These are phyloP conservation scores for Rhipidocladum racemiflorum DNA, from an alignment of 176 grass and related monocot genomes.

Conservation along the genomic window DNA sequence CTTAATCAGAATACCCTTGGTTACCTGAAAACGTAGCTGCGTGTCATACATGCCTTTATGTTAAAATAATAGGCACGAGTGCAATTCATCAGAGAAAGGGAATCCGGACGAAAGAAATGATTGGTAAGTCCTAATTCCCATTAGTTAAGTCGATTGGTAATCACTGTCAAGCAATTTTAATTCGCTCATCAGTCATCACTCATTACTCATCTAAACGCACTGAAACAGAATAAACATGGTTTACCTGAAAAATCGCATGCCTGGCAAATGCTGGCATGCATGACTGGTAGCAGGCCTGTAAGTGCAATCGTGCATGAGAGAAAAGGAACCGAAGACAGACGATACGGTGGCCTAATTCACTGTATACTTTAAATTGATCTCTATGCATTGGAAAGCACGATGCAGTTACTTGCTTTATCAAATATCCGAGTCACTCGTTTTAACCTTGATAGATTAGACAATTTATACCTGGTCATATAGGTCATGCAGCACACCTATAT, in stretches of 20 bases:
- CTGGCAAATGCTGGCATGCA: slow-evolving; percentile 11
- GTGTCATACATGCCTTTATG: slow-evolving; percentile 8
- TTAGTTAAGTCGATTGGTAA: slow-evolving; percentile 1
- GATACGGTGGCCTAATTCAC: slow-evolving; percentile 30
- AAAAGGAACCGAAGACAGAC: not conserved
- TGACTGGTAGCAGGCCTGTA: not conserved
- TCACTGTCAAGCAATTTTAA: slow-evolving; percentile 30
- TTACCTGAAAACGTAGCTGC: not conserved
- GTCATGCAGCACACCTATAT: not conserved
- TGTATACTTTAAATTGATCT: slow-evolving; percentile 7
- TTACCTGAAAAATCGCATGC: slow-evolving; percentile 24
- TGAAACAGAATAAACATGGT: not conserved
- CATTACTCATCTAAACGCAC: slow-evolving; percentile 33
- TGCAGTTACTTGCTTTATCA: slow-evolving; percentile 24
- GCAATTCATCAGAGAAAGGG: not conserved
- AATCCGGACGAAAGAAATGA: slow-evolving; percentile 21
- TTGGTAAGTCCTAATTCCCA: not conserved
- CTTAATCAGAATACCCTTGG: slow-evolving; percentile 18
- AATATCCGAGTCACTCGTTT: not conserved
- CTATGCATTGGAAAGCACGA: slow-evolving; percentile 12
- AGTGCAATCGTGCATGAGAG: not conserved
- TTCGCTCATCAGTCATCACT: not conserved
- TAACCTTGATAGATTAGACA: not conserved
- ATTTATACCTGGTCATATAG: not conserved
- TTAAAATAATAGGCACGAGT: slow-evolving; percentile 5